Conservation (phyloP, 805 yeast genomes). For the Saccharomycopsis babjevae region DNA sequence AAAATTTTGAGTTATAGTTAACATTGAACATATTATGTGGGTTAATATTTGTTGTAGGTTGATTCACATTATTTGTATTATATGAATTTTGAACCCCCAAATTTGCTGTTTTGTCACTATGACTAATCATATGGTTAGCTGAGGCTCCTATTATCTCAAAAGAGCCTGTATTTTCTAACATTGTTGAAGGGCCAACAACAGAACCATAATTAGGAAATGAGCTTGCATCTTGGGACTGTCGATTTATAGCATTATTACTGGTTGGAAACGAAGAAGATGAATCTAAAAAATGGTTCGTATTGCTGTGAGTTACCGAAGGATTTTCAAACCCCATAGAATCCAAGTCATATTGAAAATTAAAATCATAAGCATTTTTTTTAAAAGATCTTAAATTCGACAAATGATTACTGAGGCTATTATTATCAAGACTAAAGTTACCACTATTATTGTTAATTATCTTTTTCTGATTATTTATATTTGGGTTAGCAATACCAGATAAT, state of each 20-base stretch:
- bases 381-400: not conserved
- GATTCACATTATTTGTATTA: not conserved
- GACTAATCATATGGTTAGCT: not conserved
- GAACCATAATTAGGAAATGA: not conserved
- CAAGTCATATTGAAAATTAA: conserved; percentile 29
- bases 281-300: not conserved
- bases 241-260: not conserved
- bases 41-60: not conserved
- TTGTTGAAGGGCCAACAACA: not conserved
- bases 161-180: not conserved
- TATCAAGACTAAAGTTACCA: not conserved
- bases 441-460: not conserved
- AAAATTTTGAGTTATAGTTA: not conserved
- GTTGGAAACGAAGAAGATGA: not conserved
- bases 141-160: not conserved
- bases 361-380: conserved; percentile 17
- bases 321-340: conserved; percentile 43
- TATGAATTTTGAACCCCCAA: not conserved
- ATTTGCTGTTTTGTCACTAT: not conserved
- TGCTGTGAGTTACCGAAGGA: conserved; percentile 18
- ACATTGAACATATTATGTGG: not conserved
- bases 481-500: not conserved
- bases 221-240: not conserved
- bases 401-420: not conserved
- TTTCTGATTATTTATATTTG: not conserved